phyloP scores from a whole-genome alignment of 345 rosid species.

The Ailanthus altissimus region DNA sequence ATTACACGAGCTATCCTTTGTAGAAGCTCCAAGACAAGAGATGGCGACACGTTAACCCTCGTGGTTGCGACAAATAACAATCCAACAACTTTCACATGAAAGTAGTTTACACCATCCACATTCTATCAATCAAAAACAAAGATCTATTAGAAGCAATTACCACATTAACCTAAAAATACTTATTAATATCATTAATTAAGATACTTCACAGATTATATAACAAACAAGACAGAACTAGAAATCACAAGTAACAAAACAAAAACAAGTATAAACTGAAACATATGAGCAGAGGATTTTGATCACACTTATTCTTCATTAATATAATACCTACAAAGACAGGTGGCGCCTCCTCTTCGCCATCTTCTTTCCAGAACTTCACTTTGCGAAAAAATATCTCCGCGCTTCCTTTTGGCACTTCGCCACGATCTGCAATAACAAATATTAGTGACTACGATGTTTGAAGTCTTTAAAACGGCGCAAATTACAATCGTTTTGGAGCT shows the following conservation, averaged over 20 bases:
- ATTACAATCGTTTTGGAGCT: slow-evolving; percentile 8
- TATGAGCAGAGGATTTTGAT: not conserved
- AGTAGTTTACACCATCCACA: slow-evolving; percentile 96
- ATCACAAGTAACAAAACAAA: not conserved
- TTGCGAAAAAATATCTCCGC: slow-evolving; percentile 95
- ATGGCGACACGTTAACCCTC: slow-evolving; percentile 85
- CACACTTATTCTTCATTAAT: slow-evolving; percentile 23
- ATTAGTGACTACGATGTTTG: not conserved
- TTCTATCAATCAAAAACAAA: slow-evolving; percentile 43
- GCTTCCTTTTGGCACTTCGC: slow-evolving; percentile 85
- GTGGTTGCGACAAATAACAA: slow-evolving; percentile 93
- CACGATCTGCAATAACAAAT: slow-evolving; percentile 60
- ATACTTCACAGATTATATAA: not conserved
- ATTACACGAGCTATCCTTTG: slow-evolving; percentile 97
- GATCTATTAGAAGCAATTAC: not conserved
- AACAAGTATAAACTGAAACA: not conserved
- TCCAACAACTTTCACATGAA: slow-evolving; percentile 95
- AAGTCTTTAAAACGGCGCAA: not conserved
- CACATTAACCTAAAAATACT: not conserved
- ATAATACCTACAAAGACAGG: slow-evolving; percentile 98
- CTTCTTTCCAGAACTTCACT: slow-evolving; percentile 98
- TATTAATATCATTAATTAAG: not conserved
- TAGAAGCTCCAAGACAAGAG: slow-evolving; percentile 94
- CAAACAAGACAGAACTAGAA: not conserved
- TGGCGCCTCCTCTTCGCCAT: slow-evolving; percentile 91